Conservation (phyloP, 1,139 yeast species). For the Wickerhamomyces sp. region DNA sequence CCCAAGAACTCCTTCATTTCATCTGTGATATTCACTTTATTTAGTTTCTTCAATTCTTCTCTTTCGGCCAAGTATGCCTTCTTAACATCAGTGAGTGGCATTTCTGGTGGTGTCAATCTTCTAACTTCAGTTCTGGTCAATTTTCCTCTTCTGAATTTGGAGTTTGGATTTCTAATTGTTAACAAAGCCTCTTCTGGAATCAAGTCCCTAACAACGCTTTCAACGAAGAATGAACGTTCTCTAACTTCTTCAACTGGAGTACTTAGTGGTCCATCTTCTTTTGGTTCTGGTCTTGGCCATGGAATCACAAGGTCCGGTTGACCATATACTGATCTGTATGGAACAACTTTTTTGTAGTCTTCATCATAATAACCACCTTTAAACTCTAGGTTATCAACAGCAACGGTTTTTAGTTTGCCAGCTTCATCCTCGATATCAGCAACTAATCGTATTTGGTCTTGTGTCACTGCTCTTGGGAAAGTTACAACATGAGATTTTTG, state of each 20-base stretch:
- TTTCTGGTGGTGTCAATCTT: constrained; percentile 61
- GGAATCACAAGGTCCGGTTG: constrained; percentile 65
- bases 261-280: constrained; percentile 54
- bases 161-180: constrained; percentile 67
- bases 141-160: constrained; percentile 48
- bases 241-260: constrained; percentile 59
- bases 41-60: constrained; percentile 41
- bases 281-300: constrained; percentile 80
- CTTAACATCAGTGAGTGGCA: constrained; percentile 72
- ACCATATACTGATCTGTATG: constrained; percentile 72
- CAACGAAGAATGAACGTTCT: constrained; percentile 72
- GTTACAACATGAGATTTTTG: constrained; percentile 65
- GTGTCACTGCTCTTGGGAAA: constrained; percentile 54
- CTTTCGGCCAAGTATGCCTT: constrained; percentile 48
- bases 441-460: constrained; percentile 66
- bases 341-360: constrained; percentile 68
- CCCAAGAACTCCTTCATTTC: constrained; percentile 73
- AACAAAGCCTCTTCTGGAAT: constrained; percentile 62
- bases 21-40: constrained; percentile 48
- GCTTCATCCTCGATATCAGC: constrained; percentile 68
- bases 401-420: constrained; percentile 59
- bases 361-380: constrained; percentile 69
- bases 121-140: constrained; percentile 60
- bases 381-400: constrained; percentile 68
- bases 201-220: constrained; percentile 60